Evolutionary conservation across 257 asterid species (phyloP).

Genomic region (Solanum chilense): DNA sequence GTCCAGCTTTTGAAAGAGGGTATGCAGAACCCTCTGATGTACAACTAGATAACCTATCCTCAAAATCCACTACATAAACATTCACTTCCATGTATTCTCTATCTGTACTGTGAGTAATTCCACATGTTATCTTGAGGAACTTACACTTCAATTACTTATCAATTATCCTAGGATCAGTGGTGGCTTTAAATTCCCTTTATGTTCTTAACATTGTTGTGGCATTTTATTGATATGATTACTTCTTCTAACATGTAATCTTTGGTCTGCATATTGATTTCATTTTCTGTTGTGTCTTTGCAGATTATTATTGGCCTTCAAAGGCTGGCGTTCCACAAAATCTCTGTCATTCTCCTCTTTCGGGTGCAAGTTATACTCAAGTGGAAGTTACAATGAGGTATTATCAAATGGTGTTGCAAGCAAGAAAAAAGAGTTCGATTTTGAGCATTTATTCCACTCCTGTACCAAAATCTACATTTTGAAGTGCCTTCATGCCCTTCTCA

Average conservation of each 20-base stretch:
- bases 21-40: background rate
- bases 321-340: constrained; percentile 15
- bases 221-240: background rate
- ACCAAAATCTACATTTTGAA: constrained; percentile 24
- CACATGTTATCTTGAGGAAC: background rate
- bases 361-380: constrained; percentile 7
- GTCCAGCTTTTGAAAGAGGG: background rate
- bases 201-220: background rate
- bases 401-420: constrained; percentile 11
- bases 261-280: background rate
- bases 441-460: constrained; percentile 46
- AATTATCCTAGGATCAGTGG: background rate
- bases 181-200: background rate
- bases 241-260: background rate
- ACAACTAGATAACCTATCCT: background rate
- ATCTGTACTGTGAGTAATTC: background rate
- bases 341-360: background rate
- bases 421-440: constrained; percentile 32
- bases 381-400: constrained; percentile 15
- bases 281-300: constrained; percentile 8
- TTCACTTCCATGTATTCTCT: background rate
- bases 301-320: constrained; percentile 24
- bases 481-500: constrained; percentile 58
- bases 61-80: background rate
- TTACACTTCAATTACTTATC: background rate